Evolutionary conservation across 176 grass and related monocot species (phyloP).

Genomic region (Aegilops tauschii): DNA sequence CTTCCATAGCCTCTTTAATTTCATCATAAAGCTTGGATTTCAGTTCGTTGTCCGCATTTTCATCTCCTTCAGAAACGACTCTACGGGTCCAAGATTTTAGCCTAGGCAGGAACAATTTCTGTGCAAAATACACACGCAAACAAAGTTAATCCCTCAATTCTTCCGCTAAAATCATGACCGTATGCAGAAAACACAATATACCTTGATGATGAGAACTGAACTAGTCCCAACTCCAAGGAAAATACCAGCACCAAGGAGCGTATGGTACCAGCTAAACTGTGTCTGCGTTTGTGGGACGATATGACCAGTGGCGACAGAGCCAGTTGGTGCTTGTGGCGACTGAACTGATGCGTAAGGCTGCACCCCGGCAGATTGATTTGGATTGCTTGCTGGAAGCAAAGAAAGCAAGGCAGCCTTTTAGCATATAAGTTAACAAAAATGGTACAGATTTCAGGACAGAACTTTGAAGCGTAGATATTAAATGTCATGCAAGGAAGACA

Average conservation of each 20-base stretch:
- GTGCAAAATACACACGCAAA: slow-evolving; percentile 22
- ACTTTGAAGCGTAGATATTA: not conserved
- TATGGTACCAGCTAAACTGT: slow-evolving; percentile 59
- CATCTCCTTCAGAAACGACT: slow-evolving; percentile 70
- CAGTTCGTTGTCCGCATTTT: slow-evolving; percentile 42
- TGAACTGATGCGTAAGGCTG: slow-evolving; percentile 43
- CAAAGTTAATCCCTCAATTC: slow-evolving; percentile 4
- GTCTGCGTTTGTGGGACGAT: slow-evolving; percentile 16
- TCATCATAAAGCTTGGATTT: slow-evolving; percentile 70
- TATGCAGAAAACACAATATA: not conserved
- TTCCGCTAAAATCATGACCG: not conserved
- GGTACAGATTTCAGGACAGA: not conserved
- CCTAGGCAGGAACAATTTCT: slow-evolving; percentile 68
- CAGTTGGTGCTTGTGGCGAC: slow-evolving; percentile 26
- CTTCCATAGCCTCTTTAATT: slow-evolving; percentile 68
- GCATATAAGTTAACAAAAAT: slow-evolving; percentile 18
- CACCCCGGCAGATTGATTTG: slow-evolving; percentile 36
- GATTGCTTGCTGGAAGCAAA: slow-evolving; percentile 43
- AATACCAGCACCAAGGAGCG: slow-evolving; percentile 64
- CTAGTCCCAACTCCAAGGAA: slow-evolving; percentile 60
- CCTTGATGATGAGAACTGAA: slow-evolving; percentile 45
- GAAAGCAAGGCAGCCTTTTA: slow-evolving; percentile 28
- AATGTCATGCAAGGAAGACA: not conserved
- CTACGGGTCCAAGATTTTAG: slow-evolving; percentile 70
- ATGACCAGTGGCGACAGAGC: slow-evolving; percentile 15